These are phyloP conservation scores for Apiotrichum brassicae DNA, from an alignment of 1,284 basidiomycete genomes.

Conservation along the genomic window DNA sequence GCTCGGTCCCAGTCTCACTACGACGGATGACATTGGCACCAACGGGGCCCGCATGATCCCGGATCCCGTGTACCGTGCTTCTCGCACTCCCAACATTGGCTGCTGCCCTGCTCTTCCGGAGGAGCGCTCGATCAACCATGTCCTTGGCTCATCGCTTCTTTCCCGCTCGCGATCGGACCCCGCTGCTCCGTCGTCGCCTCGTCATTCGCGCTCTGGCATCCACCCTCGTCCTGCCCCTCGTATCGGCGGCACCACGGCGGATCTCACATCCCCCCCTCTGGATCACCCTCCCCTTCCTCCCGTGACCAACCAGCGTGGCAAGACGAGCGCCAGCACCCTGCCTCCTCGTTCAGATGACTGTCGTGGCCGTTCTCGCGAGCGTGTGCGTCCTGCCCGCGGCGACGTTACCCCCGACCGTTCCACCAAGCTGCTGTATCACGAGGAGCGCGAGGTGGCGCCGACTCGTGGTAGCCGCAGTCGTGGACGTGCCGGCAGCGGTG, in stretches of 20 bases:
- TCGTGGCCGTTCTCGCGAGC: slow-evolving; percentile 34
- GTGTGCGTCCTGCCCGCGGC: slow-evolving; percentile 16
- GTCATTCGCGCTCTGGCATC: slow-evolving; percentile 15
- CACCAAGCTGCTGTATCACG: slow-evolving; percentile 24
- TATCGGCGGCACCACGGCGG: neutral
- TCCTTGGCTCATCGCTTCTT: slow-evolving; percentile 24
- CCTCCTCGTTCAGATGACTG: slow-evolving; percentile 1
- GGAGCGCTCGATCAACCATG: slow-evolving; percentile 12
- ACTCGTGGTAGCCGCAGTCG: slow-evolving; percentile 20
- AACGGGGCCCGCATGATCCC: slow-evolving; percentile 22
- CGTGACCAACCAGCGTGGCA: slow-evolving; percentile 1
- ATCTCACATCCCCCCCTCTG: neutral
- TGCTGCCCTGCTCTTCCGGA: slow-evolving; percentile 12
- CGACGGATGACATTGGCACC: slow-evolving; percentile 9
- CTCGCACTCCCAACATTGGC: slow-evolving; percentile 12
- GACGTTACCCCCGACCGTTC: slow-evolving; percentile 15
- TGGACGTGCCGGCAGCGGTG: slow-evolving; percentile 18
- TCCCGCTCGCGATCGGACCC: slow-evolving; percentile 42
- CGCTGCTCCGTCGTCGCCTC: slow-evolving; percentile 17
- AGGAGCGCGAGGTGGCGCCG: slow-evolving; percentile 38
- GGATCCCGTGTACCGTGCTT: slow-evolving; percentile 17
- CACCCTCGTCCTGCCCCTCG: slow-evolving; percentile 10
- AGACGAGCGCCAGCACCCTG: neutral
- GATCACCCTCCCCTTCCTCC: slow-evolving; percentile 8
- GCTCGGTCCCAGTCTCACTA: slow-evolving; percentile 26